phyloP scores from a whole-genome alignment of 192 early-diverging fungal species.

The Coemansia sp. region DNA sequence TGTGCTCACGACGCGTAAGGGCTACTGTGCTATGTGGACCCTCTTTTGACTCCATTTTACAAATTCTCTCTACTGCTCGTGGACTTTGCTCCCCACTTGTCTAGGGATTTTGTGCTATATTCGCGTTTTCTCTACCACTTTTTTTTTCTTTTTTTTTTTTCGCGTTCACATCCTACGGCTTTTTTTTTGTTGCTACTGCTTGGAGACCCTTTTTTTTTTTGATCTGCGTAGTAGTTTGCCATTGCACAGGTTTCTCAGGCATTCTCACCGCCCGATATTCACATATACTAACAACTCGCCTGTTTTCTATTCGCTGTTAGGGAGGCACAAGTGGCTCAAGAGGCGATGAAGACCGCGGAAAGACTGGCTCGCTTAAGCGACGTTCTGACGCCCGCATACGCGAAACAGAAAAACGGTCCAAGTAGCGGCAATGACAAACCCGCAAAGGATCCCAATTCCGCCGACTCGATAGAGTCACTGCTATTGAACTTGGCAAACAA shows the following conservation, averaged over 20 bases:
- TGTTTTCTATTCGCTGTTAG: slow-evolving; percentile 11
- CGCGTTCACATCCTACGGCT: background rate
- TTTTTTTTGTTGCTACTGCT: slow-evolving; percentile 5
- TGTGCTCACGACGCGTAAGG: slow-evolving; percentile 3
- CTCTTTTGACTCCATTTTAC: background rate
- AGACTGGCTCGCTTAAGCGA: slow-evolving; percentile 52
- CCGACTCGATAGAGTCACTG: slow-evolving; percentile 51
- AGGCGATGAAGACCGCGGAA: slow-evolving; percentile 53
- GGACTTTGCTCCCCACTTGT: background rate
- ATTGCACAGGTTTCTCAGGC: background rate
- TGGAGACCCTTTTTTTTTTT: background rate
- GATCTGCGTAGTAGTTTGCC: background rate
- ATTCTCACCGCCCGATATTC: background rate
- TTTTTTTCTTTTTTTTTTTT: background rate
- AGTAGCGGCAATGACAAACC: slow-evolving; percentile 3
- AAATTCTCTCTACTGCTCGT: slow-evolving; percentile 21
- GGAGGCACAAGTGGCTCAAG: slow-evolving; percentile 35
- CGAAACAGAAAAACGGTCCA: slow-evolving; percentile 13
- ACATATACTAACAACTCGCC: background rate
- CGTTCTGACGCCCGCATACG: slow-evolving; percentile 48
- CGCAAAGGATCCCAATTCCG: slow-evolving; percentile 14
- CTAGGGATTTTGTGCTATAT: background rate
- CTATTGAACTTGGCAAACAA: slow-evolving; percentile 54
- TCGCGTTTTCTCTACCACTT: background rate
- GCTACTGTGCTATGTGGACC: slow-evolving; percentile 12